Evolutionary conservation across 73 alveolate species (phyloP).

Genomic region (Paramecium sonneborni): DNA sequence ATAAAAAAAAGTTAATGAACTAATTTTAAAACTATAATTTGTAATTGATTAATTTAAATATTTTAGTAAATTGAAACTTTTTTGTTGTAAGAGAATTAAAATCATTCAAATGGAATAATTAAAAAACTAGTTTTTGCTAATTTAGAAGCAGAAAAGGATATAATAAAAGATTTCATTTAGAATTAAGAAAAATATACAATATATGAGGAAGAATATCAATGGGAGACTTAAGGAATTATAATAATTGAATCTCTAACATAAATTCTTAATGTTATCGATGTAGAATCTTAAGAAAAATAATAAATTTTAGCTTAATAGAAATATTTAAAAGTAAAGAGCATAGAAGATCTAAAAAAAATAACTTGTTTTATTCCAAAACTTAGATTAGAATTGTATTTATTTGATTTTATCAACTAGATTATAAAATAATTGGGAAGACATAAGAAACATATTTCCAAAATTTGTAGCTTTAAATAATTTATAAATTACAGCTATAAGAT

Average conservation of each 20-base stretch:
- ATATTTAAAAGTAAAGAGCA: neutral
- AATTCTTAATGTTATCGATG: neutral
- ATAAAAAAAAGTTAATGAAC: neutral
- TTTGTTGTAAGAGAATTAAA: neutral
- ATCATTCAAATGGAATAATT: neutral
- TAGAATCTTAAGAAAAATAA: neutral
- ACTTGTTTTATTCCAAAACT: neutral
- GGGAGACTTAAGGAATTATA: neutral
- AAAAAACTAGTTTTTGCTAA: neutral
- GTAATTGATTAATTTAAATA: neutral
- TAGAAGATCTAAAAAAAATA: neutral
- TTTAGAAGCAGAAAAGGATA: neutral
- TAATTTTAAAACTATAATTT: neutral
- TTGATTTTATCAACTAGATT: neutral
- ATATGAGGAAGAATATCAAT: neutral
- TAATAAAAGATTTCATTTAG: neutral
- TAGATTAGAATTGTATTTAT: neutral
- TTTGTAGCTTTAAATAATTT: neutral
- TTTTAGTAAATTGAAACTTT: neutral
- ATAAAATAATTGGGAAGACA: neutral
- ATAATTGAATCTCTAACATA: neutral
- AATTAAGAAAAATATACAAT: neutral
- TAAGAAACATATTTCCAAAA: neutral
- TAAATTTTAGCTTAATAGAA: neutral
- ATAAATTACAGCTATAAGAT: neutral